Evolutionary conservation across 2,329 filamentous ascomycete species (phyloP).

Genomic region (Diaporthe humulicola): DNA sequence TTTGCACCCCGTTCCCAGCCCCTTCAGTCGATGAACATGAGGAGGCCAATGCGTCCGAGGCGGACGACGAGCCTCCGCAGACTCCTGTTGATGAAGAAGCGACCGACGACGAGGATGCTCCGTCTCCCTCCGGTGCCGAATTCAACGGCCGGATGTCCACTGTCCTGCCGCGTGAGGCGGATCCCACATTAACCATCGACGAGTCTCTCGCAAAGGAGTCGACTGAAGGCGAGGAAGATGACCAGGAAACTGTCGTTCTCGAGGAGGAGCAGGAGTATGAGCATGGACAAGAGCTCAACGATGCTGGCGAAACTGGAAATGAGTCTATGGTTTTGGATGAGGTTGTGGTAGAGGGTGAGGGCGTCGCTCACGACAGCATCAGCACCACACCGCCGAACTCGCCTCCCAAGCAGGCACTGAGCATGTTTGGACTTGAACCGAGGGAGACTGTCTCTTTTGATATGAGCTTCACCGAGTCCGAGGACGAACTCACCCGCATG

Average conservation of each 20-base stretch:
- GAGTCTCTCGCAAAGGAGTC: slow-evolving; percentile 21
- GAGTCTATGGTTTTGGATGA: slow-evolving; percentile 47
- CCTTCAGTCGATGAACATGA: slow-evolving; percentile 13
- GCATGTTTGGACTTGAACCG: slow-evolving; percentile 60
- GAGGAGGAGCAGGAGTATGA: slow-evolving; percentile 40
- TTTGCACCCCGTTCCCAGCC: slow-evolving; percentile 30
- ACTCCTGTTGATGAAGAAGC: slow-evolving; percentile 4
- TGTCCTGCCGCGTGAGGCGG: slow-evolving; percentile 48
- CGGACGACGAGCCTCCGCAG: background rate
- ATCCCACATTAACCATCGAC: slow-evolving; percentile 43
- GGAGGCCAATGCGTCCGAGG: slow-evolving; percentile 15
- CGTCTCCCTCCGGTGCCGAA: background rate
- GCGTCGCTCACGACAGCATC: slow-evolving; percentile 32
- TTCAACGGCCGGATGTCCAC: slow-evolving; percentile 36
- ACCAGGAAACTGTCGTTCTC: slow-evolving; percentile 40
- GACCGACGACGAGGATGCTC: slow-evolving; percentile 28
- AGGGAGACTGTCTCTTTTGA: slow-evolving; percentile 61
- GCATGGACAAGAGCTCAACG: slow-evolving; percentile 16
- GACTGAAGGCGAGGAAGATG: slow-evolving; percentile 36
- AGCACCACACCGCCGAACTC: slow-evolving; percentile 48
- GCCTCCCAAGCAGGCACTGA: slow-evolving; percentile 45
- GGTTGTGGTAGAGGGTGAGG: slow-evolving; percentile 46
- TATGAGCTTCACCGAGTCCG: slow-evolving; percentile 64
- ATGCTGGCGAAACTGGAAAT: slow-evolving; percentile 18
- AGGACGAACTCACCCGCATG: slow-evolving; percentile 60